Conservation (phyloP, 139 green algal species). For the Chlamydomonas sp. region DNA sequence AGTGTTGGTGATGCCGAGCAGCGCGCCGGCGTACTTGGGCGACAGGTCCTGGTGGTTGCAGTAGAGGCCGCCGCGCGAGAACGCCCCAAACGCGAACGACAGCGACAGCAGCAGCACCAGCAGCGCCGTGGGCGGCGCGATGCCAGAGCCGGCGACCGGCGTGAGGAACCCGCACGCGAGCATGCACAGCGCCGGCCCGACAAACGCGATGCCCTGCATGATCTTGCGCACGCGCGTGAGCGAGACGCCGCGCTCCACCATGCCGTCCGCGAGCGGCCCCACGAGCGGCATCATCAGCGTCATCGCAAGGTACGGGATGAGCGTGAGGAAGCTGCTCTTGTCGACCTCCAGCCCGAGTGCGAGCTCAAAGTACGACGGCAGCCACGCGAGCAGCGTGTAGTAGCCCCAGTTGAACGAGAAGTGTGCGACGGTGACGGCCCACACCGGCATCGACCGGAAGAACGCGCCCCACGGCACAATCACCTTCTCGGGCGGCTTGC, state of each 20-base stretch:
- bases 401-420: conserved; percentile 98
- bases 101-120: conserved; percentile 61
- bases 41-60: conserved; percentile 96
- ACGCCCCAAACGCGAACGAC: conserved; percentile 68
- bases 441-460: conserved; percentile 63
- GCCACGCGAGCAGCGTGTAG: conserved; percentile 93
- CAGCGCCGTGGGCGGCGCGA: conserved; percentile 23
- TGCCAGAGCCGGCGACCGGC: conserved; percentile 18
- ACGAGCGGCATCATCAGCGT: conserved; percentile 68
- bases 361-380: conserved; percentile 95
- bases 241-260: conserved; percentile 59
- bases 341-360: conserved; percentile 79
- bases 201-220: conserved; percentile 80
- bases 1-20: conserved; percentile 94
- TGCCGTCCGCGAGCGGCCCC: conserved; percentile 70
- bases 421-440: conserved; percentile 89
- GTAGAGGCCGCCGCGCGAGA: conserved; percentile 85
- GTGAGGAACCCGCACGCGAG: conserved; percentile 47
- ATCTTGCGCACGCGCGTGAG: conserved; percentile 81
- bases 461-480: conserved; percentile 86
- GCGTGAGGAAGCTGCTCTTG: conserved; percentile 31
- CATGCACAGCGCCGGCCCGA: conserved; percentile 80
- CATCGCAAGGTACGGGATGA: conserved; percentile 84
- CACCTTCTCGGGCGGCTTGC: conserved; percentile 5
- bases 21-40: conserved; percentile 70